Percentiles rank a stretch among this genome's conserved stretches.
Conservation (phyloP, 1,284 basidiomycete genomes). For the Vanrija sp. region DNA sequence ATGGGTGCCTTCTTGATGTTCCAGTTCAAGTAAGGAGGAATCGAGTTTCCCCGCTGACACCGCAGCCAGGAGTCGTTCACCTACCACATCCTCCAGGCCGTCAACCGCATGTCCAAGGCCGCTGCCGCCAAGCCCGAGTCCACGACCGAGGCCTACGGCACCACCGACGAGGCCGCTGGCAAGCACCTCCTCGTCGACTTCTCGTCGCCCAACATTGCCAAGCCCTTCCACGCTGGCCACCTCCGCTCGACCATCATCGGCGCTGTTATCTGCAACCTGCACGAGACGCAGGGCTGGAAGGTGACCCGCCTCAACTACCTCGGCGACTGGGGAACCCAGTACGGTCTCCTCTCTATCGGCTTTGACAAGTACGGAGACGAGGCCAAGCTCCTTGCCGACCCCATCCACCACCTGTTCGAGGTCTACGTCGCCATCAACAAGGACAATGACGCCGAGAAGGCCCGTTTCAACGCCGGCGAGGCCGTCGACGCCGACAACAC, state of each 20-base stretch:
- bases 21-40: constrained; percentile 56
- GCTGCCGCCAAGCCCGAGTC: constrained; percentile 32
- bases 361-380: constrained; percentile 88
- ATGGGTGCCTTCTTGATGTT: constrained; percentile 82
- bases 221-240: constrained; percentile 98
- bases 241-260: constrained; percentile 97
- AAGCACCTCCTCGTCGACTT: constrained; percentile 70
- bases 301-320: constrained; percentile 90
- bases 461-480: constrained; percentile 48
- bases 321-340: constrained; percentile 91
- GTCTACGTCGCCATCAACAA: constrained; percentile 92
- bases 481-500: constrained; percentile 32
- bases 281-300: constrained; percentile 90
- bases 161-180: constrained; percentile 68
- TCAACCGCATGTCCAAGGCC: constrained; percentile 62
- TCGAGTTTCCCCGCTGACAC: not conserved
- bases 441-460: constrained; percentile 59
- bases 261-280: constrained; percentile 85
- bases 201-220: constrained; percentile 96
- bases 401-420: constrained; percentile 92
- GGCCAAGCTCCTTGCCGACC: constrained; percentile 75
- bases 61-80: constrained; percentile 59
- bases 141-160: constrained; percentile 62
- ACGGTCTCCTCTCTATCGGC: constrained; percentile 81
- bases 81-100: constrained; percentile 72